Conservation (phyloP, 2,329 filamentous ascomycete species). For the Zalaria obscura region DNA sequence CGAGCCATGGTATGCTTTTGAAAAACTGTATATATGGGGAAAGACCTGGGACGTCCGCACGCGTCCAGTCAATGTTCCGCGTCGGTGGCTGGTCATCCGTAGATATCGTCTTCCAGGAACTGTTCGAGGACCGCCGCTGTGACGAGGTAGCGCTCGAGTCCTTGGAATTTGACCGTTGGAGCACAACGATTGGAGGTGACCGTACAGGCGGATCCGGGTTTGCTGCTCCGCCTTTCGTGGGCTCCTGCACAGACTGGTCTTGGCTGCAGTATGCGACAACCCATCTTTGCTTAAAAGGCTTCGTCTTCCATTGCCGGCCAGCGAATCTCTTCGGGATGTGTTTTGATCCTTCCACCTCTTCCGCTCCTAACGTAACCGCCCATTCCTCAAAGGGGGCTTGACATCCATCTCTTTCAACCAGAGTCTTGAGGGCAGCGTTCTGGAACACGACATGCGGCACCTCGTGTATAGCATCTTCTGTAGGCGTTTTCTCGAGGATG, state of each 20-base stretch:
- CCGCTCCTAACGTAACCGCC: background rate
- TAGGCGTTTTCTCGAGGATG: background rate
- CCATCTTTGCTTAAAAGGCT: background rate
- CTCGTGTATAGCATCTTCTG: background rate
- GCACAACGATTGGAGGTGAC: no score
- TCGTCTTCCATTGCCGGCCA: conserved; percentile 2
- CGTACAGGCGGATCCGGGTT: no score
- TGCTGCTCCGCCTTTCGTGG: no score
- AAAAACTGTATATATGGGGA: conserved; percentile 6
- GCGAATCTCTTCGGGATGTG: background rate
- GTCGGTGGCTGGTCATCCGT: no score
- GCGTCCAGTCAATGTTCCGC: no score
- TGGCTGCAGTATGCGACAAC: conserved; percentile 4
- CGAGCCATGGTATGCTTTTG: conserved; percentile 14
- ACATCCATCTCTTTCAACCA: background rate
- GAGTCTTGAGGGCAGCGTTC: conserved; percentile 1
- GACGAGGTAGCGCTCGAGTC: no score
- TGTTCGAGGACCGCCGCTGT: no score
- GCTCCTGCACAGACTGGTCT: background rate
- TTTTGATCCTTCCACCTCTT: background rate
- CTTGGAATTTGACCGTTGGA: no score
- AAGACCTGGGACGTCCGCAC: no score
- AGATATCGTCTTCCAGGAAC: no score
- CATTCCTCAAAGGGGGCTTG: background rate
- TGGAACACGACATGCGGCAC: background rate